A percentile compares a stretch with the other conserved stretches of the same genome.
These are phyloP conservation scores for Xylaria sp. DNA, from an alignment of 495 filamentous ascomycete genomes.

Conservation along the genomic window DNA sequence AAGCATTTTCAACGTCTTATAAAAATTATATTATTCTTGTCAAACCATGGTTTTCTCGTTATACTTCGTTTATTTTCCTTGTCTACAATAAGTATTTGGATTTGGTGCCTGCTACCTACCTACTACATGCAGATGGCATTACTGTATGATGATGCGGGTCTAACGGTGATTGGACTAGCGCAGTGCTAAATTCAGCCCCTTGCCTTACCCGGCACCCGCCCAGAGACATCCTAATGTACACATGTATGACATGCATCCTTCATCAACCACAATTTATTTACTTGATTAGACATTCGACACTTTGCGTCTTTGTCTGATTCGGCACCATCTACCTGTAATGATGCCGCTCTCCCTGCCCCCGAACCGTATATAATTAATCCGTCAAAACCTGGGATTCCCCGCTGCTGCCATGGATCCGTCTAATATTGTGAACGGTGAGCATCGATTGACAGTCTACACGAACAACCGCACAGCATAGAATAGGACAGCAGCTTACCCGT, in stretches of 20 bases:
- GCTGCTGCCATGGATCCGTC: conserved; percentile 21
- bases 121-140: no score
- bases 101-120: no score
- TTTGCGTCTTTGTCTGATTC: neutral
- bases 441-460: neutral
- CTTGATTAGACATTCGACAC: neutral
- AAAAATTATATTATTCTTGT: neutral
- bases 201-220: neutral
- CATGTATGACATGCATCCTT: conserved; percentile 18
- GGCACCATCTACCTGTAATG: conserved; percentile 4
- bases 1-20: no score
- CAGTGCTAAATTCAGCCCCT: neutral
- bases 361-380: neutral
- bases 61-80: no score
- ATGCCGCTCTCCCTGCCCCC: conserved; percentile 7
- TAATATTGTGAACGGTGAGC: conserved; percentile 20
- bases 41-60: neutral
- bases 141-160: neutral
- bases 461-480: neutral
- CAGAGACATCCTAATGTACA: neutral
- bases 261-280: neutral
- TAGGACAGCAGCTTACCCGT: neutral
- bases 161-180: neutral
- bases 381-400: neutral
- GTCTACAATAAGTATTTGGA: no score